Percentiles rank a stretch among this genome's conserved stretches.
These are phyloP conservation scores for Candida hispaniensis DNA, from an alignment of 805 yeast genomes.

Conservation along the genomic window DNA sequence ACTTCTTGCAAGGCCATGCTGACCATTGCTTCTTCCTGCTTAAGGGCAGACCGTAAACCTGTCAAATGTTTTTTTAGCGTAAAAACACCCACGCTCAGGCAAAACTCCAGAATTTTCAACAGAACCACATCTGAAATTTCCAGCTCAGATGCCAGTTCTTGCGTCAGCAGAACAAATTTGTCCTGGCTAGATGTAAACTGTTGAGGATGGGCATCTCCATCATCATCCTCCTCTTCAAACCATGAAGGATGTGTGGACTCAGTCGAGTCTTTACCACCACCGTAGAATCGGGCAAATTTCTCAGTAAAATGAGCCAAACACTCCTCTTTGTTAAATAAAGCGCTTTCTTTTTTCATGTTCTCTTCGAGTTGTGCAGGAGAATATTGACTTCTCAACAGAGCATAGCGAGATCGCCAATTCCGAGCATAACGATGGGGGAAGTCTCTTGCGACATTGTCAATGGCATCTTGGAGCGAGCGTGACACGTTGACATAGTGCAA, in stretches of 20 bases:
- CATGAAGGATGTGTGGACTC: conserved; percentile 1
- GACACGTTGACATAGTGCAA: conserved; percentile 1
- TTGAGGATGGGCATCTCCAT: conserved; percentile 13
- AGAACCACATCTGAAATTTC: background rate
- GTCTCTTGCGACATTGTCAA: conserved; percentile 3
- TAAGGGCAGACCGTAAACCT: too few species aligned
- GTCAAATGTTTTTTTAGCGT: conserved; percentile 10
- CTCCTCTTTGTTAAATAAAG: background rate
- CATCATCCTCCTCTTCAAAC: conserved; percentile 11
- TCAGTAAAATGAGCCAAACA: background rate
- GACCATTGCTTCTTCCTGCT: conserved; percentile 12
- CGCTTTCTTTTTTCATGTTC: background rate
- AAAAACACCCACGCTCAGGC: conserved; percentile 1
- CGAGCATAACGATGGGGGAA: conserved; percentile 6
- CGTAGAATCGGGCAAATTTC: conserved; percentile 4
- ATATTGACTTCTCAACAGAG: conserved; percentile 2
- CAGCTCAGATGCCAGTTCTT: background rate
- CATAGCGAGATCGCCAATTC: conserved; percentile 4
- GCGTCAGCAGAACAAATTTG: conserved; percentile 6
- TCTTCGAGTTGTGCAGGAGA: conserved; percentile 5
- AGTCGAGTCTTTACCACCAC: too few species aligned
- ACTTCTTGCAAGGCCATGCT: conserved; percentile 5
- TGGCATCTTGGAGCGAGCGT: conserved; percentile 11
- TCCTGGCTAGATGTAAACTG: conserved; percentile 4
- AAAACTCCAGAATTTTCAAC: conserved; percentile 7